Percentiles rank a stretch among this genome's conserved stretches.
phyloP scores from a whole-genome alignment of 805 yeast species.

The Suhomyces sp. region DNA sequence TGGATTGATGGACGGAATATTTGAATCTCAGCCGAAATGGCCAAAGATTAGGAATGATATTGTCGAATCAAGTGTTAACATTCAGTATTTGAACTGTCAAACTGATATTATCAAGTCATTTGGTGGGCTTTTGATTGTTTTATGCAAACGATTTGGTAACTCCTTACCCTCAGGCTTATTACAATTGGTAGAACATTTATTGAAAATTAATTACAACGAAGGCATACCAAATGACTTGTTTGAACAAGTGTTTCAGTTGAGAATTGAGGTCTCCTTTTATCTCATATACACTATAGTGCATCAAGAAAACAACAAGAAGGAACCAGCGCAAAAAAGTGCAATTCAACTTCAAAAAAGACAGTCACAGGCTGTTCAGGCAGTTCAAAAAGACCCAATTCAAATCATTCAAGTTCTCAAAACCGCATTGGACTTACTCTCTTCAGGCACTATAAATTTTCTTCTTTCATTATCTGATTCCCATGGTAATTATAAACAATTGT shows the following conservation, averaged over 20 bases:
- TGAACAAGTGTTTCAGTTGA: conserved; percentile 52
- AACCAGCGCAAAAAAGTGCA: conserved; percentile 35
- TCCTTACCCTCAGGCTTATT: conserved; percentile 32
- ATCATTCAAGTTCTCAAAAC: conserved; percentile 44
- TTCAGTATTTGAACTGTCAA: conserved; percentile 67
- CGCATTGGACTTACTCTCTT: conserved; percentile 45
- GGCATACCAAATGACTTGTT: conserved; percentile 52
- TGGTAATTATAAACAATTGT: conserved; percentile 56
- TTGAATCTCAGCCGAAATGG: conserved; percentile 41
- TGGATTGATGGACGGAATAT: conserved; percentile 59
- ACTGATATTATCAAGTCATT: conserved; percentile 68
- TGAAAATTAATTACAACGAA: conserved; percentile 50
- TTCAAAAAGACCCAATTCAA: conserved; percentile 29
- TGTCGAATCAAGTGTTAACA: conserved; percentile 56
- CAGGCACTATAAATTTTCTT: conserved; percentile 50
- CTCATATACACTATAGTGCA: conserved; percentile 42
- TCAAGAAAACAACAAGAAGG: conserved; percentile 20
- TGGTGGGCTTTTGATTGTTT: conserved; percentile 75
- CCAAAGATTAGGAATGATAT: conserved; percentile 49
- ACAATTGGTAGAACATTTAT: conserved; percentile 45
- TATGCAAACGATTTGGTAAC: conserved; percentile 42
- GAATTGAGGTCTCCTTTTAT: conserved; percentile 67
- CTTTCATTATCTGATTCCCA: conserved; percentile 39
- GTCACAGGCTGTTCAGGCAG: no score
- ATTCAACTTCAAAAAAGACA: no score